Base-by-base conservation (phyloP, 805 yeast species). In the Candida sphagnicola region DNA sequence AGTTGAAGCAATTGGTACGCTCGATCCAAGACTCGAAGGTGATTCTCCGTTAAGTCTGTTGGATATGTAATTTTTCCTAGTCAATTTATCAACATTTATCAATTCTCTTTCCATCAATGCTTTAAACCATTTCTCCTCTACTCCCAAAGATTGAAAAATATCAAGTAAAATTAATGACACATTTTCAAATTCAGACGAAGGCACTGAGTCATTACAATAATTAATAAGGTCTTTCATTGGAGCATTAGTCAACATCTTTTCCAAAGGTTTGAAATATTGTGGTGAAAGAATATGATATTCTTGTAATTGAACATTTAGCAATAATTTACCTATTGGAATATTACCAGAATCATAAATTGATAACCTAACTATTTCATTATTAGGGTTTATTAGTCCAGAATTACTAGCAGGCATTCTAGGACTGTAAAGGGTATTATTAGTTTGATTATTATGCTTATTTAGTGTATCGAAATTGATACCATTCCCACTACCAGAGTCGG, bases 41-140 rank as follows among this genome's bases (percentile, higher is more conserved):
- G 17, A 12, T 8, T 33, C 35, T 8, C 16, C 14, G 13, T 16
- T 16, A 8, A 10, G 16, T 23, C n/a, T 24, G 14, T 57, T 50
- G 33, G 56, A 60, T n/a, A 53, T 53, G 38, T 72, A 62, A 41
- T 67, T 64, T 36, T 67, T 70, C 29, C 75, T 51, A 2, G 75
- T 71, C 37, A 65, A 53, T 13, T 62, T 59, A 47, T 72, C 79
- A 8, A 74, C 65, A 28, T 69, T 62, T 10, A 65, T 58, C 31
- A 88, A 65, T 55, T 89, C 97, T 14, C 64, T 69, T 24, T 80
- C 81, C 58, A 86, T 78, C 40, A 90, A 62, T 0, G 80, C 71
- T 40, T 73, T 70, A 46, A 91, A 78, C 90, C 95, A 89, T 14
- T 74, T 77, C 30, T 79, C 76, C 47, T 85, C 93, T 34, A 69